Conservation (phyloP, 208 protist species). For the Histomonas meleagridis region DNA sequence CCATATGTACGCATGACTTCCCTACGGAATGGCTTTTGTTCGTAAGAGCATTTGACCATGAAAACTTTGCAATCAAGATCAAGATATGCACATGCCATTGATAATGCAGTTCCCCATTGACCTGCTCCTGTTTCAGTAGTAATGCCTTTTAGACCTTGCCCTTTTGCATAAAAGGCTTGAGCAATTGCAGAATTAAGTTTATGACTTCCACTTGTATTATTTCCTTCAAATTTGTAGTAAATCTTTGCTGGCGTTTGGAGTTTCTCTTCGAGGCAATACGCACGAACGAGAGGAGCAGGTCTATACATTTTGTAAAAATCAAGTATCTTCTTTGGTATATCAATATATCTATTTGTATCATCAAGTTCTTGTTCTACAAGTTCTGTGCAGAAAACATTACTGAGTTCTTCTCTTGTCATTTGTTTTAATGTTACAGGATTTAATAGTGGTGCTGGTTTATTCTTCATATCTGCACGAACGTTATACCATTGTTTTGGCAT, state of each 20-base stretch:
- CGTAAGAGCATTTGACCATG: conserved; percentile 36
- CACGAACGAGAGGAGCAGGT: conserved; percentile 29
- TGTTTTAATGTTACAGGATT: too few relatives aligned
- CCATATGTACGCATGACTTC: not conserved
- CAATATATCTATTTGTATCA: too few relatives aligned
- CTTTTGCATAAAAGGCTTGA: conserved; percentile 42
- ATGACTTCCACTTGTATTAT: conserved; percentile 36
- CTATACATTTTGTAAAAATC: too few relatives aligned
- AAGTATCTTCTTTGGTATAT: too few relatives aligned
- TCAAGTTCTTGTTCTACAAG: too few relatives aligned
- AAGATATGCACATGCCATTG: conserved; percentile 35
- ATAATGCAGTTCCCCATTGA: conserved; percentile 37
- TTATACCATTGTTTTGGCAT: too few relatives aligned
- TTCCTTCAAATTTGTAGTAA: conserved; percentile 42
- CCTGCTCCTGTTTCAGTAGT: conserved; percentile 40
- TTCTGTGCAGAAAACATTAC: too few relatives aligned
- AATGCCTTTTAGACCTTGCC: conserved; percentile 33
- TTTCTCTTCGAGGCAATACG: conserved; percentile 30
- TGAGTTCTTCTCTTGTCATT: too few relatives aligned
- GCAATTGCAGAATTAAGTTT: conserved; percentile 40
- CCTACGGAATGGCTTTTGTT: not conserved
- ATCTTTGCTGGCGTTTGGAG: conserved; percentile 40
- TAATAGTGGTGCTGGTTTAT: too few relatives aligned
- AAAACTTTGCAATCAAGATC: conserved; percentile 39
- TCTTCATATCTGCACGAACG: too few relatives aligned